A percentile compares a stretch with the other conserved stretches of the same genome.
These are phyloP conservation scores for Candida hungchunana DNA, from an alignment of 805 yeast genomes.

Conservation along the genomic window DNA sequence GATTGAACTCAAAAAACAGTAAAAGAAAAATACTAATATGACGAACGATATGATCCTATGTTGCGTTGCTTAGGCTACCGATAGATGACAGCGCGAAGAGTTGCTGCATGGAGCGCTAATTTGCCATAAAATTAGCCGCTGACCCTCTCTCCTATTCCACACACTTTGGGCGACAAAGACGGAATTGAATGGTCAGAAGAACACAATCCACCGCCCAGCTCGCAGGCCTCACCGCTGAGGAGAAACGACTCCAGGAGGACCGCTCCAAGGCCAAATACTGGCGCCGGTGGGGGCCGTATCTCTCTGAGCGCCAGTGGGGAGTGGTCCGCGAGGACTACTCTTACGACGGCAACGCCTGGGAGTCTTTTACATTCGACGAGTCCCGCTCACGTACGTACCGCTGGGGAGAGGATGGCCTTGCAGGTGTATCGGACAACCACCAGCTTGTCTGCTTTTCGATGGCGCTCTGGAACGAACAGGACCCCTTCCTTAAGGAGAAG, in stretches of 20 bases:
- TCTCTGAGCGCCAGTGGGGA: constrained; percentile 81
- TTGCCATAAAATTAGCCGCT: not conserved
- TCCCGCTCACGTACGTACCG: constrained; percentile 77
- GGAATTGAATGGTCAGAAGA: constrained; percentile 16
- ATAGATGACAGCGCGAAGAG: too few relatives aligned
- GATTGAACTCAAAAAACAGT: constrained; percentile 17
- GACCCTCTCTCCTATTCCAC: too few relatives aligned
- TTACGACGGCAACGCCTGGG: constrained; percentile 85
- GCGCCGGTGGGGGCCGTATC: constrained; percentile 89
- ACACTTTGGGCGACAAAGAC: too few relatives aligned
- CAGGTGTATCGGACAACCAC: constrained; percentile 83
- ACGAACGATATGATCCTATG: too few relatives aligned
- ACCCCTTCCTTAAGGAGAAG: constrained; percentile 78
- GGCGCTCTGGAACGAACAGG: constrained; percentile 91
- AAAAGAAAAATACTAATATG: constrained; percentile 3
- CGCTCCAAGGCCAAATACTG: constrained; percentile 47
- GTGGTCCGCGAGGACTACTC: constrained; percentile 87
- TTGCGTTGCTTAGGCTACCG: too few relatives aligned
- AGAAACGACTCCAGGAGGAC: constrained; percentile 33
- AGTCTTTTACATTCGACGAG: constrained; percentile 79
- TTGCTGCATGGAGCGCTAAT: too few relatives aligned
- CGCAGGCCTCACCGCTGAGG: constrained; percentile 31
- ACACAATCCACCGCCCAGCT: constrained; percentile 24
- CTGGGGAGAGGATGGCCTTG: constrained; percentile 96
- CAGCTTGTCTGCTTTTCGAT: constrained; percentile 72